Conservation (phyloP, 1,284 basidiomycete genomes). For the Microbotryum intermedium region DNA sequence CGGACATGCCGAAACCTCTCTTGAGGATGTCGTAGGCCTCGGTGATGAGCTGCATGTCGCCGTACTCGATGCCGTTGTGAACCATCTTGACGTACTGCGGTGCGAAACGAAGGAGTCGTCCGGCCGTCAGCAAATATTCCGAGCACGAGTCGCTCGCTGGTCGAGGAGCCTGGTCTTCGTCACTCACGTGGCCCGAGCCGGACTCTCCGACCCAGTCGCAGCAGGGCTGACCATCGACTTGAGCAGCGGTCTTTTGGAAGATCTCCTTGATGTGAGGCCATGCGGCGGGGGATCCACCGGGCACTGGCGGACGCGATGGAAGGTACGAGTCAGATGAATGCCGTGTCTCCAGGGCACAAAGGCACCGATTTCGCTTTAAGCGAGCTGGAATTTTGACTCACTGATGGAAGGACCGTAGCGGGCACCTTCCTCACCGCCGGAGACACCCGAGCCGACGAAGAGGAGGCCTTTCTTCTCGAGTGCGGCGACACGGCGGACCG, state of each 20-base stretch:
- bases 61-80: slow-evolving; percentile 88
- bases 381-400: slow-evolving; percentile 9
- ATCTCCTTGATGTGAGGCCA: slow-evolving; percentile 98
- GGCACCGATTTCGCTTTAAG: no score
- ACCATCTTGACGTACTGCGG: slow-evolving; percentile 90
- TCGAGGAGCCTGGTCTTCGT: not conserved
- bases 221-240: slow-evolving; percentile 91
- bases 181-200: slow-evolving; percentile 64
- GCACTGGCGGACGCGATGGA: slow-evolving; percentile 48
- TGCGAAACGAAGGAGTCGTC: not conserved
- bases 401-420: slow-evolving; percentile 92
- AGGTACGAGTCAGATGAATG: not conserved
- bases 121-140: not conserved
- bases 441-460: slow-evolving; percentile 98
- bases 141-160: no score
- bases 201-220: slow-evolving; percentile 99
- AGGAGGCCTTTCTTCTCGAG: slow-evolving; percentile 89
- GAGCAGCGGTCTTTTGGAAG: slow-evolving; percentile 95
- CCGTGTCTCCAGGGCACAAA: no score
- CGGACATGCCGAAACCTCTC: slow-evolving; percentile 76
- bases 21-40: slow-evolving; percentile 99
- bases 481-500: slow-evolving; percentile 86
- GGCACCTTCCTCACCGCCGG: slow-evolving; percentile 98
- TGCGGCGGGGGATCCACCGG: slow-evolving; percentile 86
- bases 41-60: slow-evolving; percentile 99